Percentiles rank a stretch among this genome's conserved stretches.
phyloP scores from a whole-genome alignment of 768 basidiomycete genomes.

The Naganishia kalamii region DNA sequence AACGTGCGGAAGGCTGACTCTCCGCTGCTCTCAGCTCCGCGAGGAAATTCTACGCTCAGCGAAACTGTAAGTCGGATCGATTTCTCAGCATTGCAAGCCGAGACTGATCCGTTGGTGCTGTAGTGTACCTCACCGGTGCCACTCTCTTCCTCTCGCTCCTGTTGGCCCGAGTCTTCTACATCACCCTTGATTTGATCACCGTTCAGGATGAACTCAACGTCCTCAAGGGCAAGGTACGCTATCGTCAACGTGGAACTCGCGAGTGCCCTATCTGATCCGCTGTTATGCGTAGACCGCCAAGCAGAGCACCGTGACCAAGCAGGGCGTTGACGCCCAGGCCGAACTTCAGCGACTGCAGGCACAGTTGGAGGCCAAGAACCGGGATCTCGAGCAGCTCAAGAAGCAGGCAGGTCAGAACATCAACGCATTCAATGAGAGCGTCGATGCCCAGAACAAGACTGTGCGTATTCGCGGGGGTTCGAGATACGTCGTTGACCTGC shows the following conservation, averaged over 20 bases:
- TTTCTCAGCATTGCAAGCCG: neutral
- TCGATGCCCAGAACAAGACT: slow-evolving; percentile 49
- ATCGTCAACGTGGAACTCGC: neutral
- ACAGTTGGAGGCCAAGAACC: slow-evolving; percentile 59
- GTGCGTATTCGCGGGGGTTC: neutral
- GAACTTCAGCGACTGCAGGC: slow-evolving; percentile 65
- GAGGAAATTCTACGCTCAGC: slow-evolving; percentile 70
- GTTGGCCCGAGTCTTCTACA: slow-evolving; percentile 84
- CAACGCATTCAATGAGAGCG: slow-evolving; percentile 72
- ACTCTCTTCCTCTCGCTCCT: slow-evolving; percentile 93
- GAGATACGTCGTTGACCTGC: neutral
- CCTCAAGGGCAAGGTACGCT: slow-evolving; percentile 59
- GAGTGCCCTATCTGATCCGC: neutral
- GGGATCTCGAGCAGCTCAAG: slow-evolving; percentile 71
- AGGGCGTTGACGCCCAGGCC: slow-evolving; percentile 51
- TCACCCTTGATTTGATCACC: slow-evolving; percentile 83
- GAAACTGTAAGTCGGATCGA: slow-evolving; percentile 31
- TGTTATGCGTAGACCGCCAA: slow-evolving; percentile 43
- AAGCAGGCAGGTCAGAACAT: slow-evolving; percentile 74
- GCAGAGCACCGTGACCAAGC: slow-evolving; percentile 39
- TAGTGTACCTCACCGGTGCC: slow-evolving; percentile 65
- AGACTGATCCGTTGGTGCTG: slow-evolving; percentile 6
- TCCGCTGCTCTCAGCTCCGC: slow-evolving; percentile 55
- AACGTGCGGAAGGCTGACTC: neutral
- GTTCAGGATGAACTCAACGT: slow-evolving; percentile 80